A percentile compares a stretch with the other conserved stretches of the same genome.
These are phyloP conservation scores for Curvularia lunata DNA, from an alignment of 2,329 filamentous ascomycete genomes.

Conservation along the genomic window DNA sequence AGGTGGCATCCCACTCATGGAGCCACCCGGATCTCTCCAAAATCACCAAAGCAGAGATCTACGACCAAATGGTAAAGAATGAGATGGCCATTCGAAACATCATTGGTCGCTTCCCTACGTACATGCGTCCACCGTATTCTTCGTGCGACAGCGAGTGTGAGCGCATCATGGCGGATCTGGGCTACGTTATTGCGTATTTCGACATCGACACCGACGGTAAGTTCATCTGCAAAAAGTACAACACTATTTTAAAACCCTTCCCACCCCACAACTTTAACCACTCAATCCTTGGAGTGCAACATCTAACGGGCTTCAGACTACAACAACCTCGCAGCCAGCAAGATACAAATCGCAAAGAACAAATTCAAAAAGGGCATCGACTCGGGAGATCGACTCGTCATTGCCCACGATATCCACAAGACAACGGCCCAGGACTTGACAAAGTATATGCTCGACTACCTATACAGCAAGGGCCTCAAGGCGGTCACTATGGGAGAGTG, in stretches of 20 bases:
- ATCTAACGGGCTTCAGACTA: conserved; percentile 25
- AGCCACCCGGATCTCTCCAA: conserved; percentile 57
- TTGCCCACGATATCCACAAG: conserved; percentile 59
- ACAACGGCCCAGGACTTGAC: conserved; percentile 55
- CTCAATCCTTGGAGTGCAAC: no score
- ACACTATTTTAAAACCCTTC: no score
- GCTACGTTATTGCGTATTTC: conserved; percentile 66
- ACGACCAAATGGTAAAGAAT: conserved; percentile 59
- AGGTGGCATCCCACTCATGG: conserved; percentile 67
- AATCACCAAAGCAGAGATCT: conserved; percentile 52
- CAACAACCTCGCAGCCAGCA: conserved; percentile 36
- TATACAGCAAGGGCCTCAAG: conserved; percentile 51
- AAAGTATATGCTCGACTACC: conserved; percentile 52
- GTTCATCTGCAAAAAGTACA: not conserved
- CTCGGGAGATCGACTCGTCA: conserved; percentile 51
- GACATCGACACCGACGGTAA: conserved; percentile 63
- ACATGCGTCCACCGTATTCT: conserved; percentile 59
- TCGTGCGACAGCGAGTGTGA: conserved; percentile 53
- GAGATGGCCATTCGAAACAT: conserved; percentile 63
- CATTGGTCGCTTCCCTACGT: conserved; percentile 61
- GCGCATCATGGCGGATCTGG: conserved; percentile 51
- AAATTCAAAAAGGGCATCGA: conserved; percentile 44
- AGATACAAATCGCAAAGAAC: conserved; percentile 44
- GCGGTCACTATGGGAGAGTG: conserved; percentile 58
- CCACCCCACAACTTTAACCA: no score